Evolutionary conservation across 108 stramenopile species (phyloP).

Genomic region (Mediolabrus comicus): DNA sequence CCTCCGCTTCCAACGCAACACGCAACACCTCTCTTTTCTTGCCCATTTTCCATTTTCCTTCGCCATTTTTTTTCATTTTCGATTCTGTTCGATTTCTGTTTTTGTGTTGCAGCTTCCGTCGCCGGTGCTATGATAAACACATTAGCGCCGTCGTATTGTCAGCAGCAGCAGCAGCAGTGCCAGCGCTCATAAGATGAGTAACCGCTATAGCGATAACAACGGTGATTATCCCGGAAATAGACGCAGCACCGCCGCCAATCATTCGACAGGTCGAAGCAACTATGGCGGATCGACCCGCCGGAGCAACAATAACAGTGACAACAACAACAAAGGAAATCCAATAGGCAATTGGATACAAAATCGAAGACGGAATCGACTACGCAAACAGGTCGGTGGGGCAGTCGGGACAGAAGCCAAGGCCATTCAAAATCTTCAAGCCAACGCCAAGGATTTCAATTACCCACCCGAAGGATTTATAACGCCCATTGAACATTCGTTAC

Average conservation of each 20-base stretch:
- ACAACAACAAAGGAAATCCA: constrained; percentile 17
- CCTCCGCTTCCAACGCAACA: no score
- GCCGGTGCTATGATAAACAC: no score
- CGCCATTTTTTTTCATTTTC: no score
- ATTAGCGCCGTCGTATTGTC: constrained; percentile 1
- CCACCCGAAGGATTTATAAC: constrained; percentile 51
- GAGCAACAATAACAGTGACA: not conserved
- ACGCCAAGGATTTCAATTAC: constrained; percentile 41
- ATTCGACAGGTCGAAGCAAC: constrained; percentile 11
- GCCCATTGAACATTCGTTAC: constrained; percentile 56
- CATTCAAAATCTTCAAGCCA: constrained; percentile 16
- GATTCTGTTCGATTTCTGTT: no score
- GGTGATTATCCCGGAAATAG: not conserved
- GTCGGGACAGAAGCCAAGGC: constrained; percentile 47
- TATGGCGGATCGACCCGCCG: not conserved
- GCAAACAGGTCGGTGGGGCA: not conserved
- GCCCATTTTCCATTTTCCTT: no score
- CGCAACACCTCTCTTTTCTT: no score
- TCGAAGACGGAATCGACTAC: not conserved
- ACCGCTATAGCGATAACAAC: constrained; percentile 25
- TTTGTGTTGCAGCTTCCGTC: no score
- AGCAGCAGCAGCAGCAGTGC: no score
- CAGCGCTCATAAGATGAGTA: no score
- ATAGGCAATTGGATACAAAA: constrained; percentile 35
- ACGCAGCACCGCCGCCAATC: not conserved